A percentile compares a stretch with the other conserved stretches of the same genome.
Evolutionary conservation across 257 asterid species (phyloP).

Genomic region (Hygrophila difformis): DNA sequence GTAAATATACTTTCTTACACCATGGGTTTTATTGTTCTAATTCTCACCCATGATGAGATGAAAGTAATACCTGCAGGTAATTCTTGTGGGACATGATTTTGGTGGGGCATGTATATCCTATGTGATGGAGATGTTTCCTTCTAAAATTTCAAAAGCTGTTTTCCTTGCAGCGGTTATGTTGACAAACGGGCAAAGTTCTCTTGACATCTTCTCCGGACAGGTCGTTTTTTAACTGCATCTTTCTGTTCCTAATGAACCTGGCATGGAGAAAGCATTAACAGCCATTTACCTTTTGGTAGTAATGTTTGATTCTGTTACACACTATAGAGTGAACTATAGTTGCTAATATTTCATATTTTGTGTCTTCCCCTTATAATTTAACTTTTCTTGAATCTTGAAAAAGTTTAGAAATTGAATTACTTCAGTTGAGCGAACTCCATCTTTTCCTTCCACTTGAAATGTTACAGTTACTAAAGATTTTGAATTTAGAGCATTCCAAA

Average conservation of each 20-base stretch:
- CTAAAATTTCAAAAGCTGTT: conserved; percentile 77
- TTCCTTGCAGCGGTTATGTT: conserved; percentile 89
- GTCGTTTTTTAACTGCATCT: conserved; percentile 18
- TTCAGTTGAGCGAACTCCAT: too few species aligned
- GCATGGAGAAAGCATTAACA: too few species aligned
- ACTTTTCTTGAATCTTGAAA: too few species aligned
- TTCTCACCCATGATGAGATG: conserved; percentile 4
- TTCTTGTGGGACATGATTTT: conserved; percentile 95
- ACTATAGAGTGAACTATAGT: too few species aligned
- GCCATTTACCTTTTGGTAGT: too few species aligned
- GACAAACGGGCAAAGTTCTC: conserved; percentile 81
- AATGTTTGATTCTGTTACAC: too few species aligned
- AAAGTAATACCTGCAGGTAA: conserved; percentile 63
- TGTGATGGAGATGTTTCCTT: conserved; percentile 73
- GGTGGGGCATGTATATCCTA: conserved; percentile 94
- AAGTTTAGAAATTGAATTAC: too few species aligned
- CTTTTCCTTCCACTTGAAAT: neutral
- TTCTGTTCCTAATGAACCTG: too few species aligned
- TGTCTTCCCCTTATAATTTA: too few species aligned
- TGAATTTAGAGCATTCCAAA: neutral
- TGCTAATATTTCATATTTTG: too few species aligned
- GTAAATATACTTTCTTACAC: too few species aligned
- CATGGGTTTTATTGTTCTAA: neutral
- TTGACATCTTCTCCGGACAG: conserved; percentile 86
- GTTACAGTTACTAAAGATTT: neutral